These are phyloP conservation scores for Cryptosporidium tyzzeri DNA, from an alignment of 169 alveolate genomes.

Conservation along the genomic window DNA sequence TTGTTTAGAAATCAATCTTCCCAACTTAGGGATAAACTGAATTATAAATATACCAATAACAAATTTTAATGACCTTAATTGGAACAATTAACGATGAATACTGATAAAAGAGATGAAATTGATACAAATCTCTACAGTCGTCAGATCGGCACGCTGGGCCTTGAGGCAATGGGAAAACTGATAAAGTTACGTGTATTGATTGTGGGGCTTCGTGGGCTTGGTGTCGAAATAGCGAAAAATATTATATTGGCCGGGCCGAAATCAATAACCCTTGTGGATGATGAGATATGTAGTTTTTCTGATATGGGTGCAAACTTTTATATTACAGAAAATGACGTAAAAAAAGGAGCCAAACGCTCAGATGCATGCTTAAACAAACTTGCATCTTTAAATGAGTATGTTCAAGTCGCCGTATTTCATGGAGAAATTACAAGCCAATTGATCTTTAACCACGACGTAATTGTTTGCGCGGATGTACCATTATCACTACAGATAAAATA, in stretches of 20 bases:
- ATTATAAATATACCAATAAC: background rate
- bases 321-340: constrained; percentile 90
- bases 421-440: constrained; percentile 81
- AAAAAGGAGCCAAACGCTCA: constrained; percentile 82
- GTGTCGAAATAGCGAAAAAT: constrained; percentile 94
- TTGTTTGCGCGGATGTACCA: constrained; percentile 85
- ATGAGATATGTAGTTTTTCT: constrained; percentile 83
- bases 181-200: constrained; percentile 92
- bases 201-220: constrained; percentile 94
- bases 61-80: background rate
- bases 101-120: constrained; percentile 78
- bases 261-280: constrained; percentile 92
- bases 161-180: constrained; percentile 97
- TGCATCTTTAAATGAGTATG: constrained; percentile 93
- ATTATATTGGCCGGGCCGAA: constrained; percentile 96
- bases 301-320: constrained; percentile 96
- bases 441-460: constrained; percentile 84
- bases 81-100: constrained; percentile 5
- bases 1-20: background rate
- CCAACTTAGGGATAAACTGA: background rate
- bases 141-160: constrained; percentile 99
- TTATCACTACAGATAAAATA: constrained; percentile 43
- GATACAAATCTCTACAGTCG: constrained; percentile 97
- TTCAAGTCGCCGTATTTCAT: constrained; percentile 80
- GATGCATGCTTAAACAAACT: constrained; percentile 89